These are phyloP conservation scores for Hanseniaspora lindneri DNA, from an alignment of 805 yeast genomes.

Conservation along the genomic window DNA sequence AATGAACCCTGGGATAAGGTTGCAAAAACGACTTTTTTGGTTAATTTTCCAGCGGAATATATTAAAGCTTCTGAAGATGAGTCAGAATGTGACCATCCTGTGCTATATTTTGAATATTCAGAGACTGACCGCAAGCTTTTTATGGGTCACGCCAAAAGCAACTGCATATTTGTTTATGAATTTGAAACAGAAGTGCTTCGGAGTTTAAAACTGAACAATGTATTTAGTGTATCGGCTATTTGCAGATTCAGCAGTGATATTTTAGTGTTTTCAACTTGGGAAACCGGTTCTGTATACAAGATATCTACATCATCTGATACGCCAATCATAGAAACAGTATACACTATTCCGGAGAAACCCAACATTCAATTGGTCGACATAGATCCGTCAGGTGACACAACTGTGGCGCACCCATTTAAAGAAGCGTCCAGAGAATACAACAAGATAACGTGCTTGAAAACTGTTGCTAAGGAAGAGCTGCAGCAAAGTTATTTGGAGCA, in stretches of 20 bases:
- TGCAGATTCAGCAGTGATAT: not conserved
- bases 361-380: slow-evolving; percentile 13
- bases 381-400: slow-evolving; percentile 7
- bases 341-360: slow-evolving; percentile 2
- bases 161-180: not conserved
- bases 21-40: not conserved
- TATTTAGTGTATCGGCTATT: not conserved
- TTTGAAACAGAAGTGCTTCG: not conserved
- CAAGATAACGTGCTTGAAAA: not conserved
- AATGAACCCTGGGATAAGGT: not conserved
- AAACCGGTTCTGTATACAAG: not conserved
- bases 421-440: not conserved
- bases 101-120: not conserved
- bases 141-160: slow-evolving; percentile 5
- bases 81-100: slow-evolving; percentile 13
- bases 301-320: not conserved
- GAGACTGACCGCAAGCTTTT: too few species aligned
- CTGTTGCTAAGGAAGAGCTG: not conserved
- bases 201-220: not conserved
- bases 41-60: not conserved
- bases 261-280: slow-evolving; percentile 2
- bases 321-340: not conserved
- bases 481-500: not conserved
- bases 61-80: not conserved
- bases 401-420: slow-evolving; percentile 3